These are phyloP conservation scores for Tubosaeta sp. DNA, from an alignment of 768 basidiomycete species.

Conservation along the genomic window DNA sequence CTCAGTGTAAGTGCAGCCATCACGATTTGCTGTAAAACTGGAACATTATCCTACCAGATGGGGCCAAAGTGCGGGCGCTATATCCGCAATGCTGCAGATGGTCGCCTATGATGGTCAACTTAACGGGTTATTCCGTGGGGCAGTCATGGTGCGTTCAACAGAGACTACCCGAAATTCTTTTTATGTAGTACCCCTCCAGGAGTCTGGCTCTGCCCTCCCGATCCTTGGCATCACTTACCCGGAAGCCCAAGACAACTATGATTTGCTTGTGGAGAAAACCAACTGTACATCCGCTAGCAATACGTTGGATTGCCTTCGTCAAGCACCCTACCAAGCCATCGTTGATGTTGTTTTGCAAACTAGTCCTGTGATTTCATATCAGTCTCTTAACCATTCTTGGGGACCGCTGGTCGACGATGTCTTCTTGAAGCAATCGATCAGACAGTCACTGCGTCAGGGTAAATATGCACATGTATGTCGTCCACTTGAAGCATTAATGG, in stretches of 20 bases:
- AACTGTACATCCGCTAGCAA: slow-evolving; percentile 10
- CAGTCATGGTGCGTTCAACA: slow-evolving; percentile 11
- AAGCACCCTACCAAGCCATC: slow-evolving; percentile 12
- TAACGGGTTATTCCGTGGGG: slow-evolving; percentile 16
- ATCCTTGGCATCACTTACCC: slow-evolving; percentile 3
- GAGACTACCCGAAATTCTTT: not conserved
- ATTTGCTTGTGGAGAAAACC: slow-evolving; percentile 10
- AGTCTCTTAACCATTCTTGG: slow-evolving; percentile 11
- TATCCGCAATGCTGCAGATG: slow-evolving; percentile 13
- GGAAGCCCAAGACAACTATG: slow-evolving; percentile 11
- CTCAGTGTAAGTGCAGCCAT: slow-evolving; percentile 13
- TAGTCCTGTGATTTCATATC: slow-evolving; percentile 8
- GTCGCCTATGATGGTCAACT: slow-evolving; percentile 11
- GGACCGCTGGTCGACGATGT: slow-evolving; percentile 4
- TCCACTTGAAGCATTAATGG: not conserved
- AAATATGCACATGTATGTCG: not conserved
- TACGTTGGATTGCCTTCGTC: slow-evolving; percentile 16
- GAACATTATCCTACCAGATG: slow-evolving; percentile 1
- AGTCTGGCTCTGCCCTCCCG: slow-evolving; percentile 10
- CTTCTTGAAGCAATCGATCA: slow-evolving; percentile 33
- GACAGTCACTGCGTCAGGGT: not conserved
- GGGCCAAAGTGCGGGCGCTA: slow-evolving; percentile 17
- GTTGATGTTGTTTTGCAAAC: slow-evolving; percentile 8
- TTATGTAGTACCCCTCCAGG: not conserved
- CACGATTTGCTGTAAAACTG: not conserved